Conservation (phyloP, 176 grass and related monocot species). For the Saccharum spontaneum region DNA sequence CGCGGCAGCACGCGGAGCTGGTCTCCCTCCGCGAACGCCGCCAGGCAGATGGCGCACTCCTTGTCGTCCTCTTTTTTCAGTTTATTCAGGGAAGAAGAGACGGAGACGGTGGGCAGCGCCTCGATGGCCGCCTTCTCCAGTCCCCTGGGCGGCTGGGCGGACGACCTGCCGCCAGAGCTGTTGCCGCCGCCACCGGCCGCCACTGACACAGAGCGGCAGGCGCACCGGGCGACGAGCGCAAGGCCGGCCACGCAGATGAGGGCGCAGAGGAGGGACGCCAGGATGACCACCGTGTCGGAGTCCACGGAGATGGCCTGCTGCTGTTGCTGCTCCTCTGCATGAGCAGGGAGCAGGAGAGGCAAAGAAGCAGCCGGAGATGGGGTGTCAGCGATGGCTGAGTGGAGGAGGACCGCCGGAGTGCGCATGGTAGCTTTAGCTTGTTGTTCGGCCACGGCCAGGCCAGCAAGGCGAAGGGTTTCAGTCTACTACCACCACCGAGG, state of each 20-base stretch:
- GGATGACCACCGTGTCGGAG: slow-evolving; percentile 69
- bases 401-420: not conserved
- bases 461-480: too few relatives aligned
- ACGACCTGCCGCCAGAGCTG: not conserved
- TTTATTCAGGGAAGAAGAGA: not conserved
- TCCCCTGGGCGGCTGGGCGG: slow-evolving; percentile 31
- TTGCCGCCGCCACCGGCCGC: not conserved
- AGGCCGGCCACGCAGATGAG: slow-evolving; percentile 67
- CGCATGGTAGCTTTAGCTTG: not conserved
- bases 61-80: not conserved
- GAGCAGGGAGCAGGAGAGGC: not conserved
- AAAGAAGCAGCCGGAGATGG: not conserved
- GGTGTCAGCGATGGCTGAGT: not conserved
- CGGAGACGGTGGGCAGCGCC: slow-evolving; percentile 47
- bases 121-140: slow-evolving; percentile 65
- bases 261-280: slow-evolving; percentile 61
- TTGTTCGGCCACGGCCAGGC: not conserved
- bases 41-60: slow-evolving; percentile 63
- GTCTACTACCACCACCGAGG: too few relatives aligned
- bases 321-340: not conserved
- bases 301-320: slow-evolving; percentile 46
- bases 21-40: slow-evolving; percentile 50
- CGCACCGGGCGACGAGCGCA: slow-evolving; percentile 58
- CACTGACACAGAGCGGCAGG: slow-evolving; percentile 21
- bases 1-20: slow-evolving; percentile 54